A percentile compares a stretch with the other conserved stretches of the same genome.
phyloP scores from a whole-genome alignment of 345 rosid genomes.

The Populus alba region DNA sequence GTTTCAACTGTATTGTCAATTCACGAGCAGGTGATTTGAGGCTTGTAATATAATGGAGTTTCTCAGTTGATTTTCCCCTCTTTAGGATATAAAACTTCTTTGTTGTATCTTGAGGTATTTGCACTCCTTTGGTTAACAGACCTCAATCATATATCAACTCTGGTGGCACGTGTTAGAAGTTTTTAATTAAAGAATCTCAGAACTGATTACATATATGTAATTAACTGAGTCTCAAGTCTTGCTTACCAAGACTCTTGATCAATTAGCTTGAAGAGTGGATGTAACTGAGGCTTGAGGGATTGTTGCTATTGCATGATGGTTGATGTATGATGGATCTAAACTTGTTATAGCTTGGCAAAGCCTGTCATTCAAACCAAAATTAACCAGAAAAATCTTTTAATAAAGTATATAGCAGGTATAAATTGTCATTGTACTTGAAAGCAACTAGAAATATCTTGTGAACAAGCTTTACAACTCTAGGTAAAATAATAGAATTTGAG shows the following conservation, averaged over 20 bases:
- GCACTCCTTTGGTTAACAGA: too few species aligned
- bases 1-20: slow-evolving; percentile 75
- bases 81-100: not conserved
- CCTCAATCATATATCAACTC: too few species aligned
- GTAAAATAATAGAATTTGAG: not conserved
- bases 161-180: too few species aligned
- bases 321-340: too few species aligned
- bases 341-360: too few species aligned
- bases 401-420: not conserved
- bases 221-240: too few species aligned
- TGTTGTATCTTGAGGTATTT: not conserved
- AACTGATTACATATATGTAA: too few species aligned
- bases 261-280: too few species aligned
- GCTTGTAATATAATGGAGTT: not conserved
- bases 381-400: not conserved
- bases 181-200: too few species aligned
- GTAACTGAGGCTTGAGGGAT: too few species aligned
- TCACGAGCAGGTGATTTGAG: slow-evolving; percentile 63
- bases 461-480: not conserved
- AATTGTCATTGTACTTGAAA: not conserved
- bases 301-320: too few species aligned
- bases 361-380: not conserved
- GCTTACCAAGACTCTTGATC: too few species aligned
- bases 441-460: not conserved
- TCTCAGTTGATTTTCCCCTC: not conserved